Base-by-base conservation (phyloP, 2,329 filamentous ascomycete genomes). In the Colletotrichum tabaci region DNA sequence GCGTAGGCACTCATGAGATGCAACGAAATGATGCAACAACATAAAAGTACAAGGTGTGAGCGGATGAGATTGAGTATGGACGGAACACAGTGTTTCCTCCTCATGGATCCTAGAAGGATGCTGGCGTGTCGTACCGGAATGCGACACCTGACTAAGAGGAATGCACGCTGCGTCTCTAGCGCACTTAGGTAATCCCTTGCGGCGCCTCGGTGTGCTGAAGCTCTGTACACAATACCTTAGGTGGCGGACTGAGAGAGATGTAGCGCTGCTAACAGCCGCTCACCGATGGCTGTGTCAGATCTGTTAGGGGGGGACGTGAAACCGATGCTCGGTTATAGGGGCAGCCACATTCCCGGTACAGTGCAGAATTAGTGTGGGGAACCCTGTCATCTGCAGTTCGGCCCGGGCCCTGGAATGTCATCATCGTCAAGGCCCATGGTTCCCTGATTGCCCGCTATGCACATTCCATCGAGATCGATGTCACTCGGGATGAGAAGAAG, bases 101-200 rank as follows among this genome's bases (percentile, higher is more conserved):
- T n/a, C 18, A 8, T 23, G 21, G 10, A 18, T 18, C 38, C 18
- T 2, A 5, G 2, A 42, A 26, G 38, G 44, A 44, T 26, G 26
- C 26, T 61, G 30, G 60, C 23, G 18, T 53, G 61, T 63, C 47
- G 38, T 30, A 38, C 47, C n/a, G 60, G 38, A 38, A 26, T 16
- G 26, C 26, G n/a, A 49, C 67, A 67, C 49, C 67, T 71, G 67
- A 71, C 63, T 49, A 61, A 56, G 57, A 61, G 56, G 67, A 55
- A 67, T 42, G 23, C 23, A 56, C 42, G 47, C 63, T 42, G 40
- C 42, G 62, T 42, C 42, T 61, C 30, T 61, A 61, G 67, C 56
- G 56, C 21, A 30, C 56, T 71, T 67, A 71, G 63, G 63, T 71
- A 71, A 71, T 71, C 46, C 53, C 40, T 18, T 60, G 58, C 23